Conservation (phyloP, 106 monocot genomes). For the Allium sativum region DNA sequence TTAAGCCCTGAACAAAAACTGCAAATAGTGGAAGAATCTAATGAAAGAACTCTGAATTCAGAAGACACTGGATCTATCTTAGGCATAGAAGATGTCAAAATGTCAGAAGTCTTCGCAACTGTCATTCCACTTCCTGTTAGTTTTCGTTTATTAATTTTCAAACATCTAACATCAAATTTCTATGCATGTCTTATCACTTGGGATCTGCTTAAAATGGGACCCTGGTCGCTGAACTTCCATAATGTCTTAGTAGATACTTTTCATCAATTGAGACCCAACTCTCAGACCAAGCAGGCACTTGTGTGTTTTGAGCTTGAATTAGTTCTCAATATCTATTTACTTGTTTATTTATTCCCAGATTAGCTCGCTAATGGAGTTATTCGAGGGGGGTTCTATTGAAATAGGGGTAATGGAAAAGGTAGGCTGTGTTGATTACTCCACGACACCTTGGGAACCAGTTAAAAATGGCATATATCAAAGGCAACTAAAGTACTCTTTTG, state of each 20-base stretch:
- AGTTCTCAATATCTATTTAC: not conserved
- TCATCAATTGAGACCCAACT: no score
- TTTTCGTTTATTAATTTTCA: not conserved
- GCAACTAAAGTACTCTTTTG: slow-evolving; percentile 17
- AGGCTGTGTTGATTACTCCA: slow-evolving; percentile 40
- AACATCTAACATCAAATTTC: not conserved
- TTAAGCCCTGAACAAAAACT: slow-evolving; percentile 28
- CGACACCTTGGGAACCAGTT: slow-evolving; percentile 25
- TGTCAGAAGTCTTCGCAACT: slow-evolving; percentile 45
- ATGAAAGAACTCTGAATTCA: slow-evolving; percentile 19
- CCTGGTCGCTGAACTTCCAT: no score
- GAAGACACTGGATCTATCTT: slow-evolving; percentile 35
- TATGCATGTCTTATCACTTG: no score
- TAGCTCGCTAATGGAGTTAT: slow-evolving; percentile 37
- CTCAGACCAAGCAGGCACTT: no score
- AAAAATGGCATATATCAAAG: slow-evolving; percentile 14
- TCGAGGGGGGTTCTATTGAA: slow-evolving; percentile 40
- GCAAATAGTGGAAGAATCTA: slow-evolving; percentile 34
- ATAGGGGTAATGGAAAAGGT: slow-evolving; percentile 40
- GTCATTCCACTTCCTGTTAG: slow-evolving; percentile 32
- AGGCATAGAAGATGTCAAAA: slow-evolving; percentile 33
- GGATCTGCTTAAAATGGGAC: no score
- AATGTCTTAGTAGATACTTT: no score
- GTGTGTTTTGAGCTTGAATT: no score
- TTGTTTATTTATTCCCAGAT: slow-evolving; percentile 21